Evolutionary conservation across 2,329 filamentous ascomycete species (phyloP).

Genomic region (Ilyonectria robusta): DNA sequence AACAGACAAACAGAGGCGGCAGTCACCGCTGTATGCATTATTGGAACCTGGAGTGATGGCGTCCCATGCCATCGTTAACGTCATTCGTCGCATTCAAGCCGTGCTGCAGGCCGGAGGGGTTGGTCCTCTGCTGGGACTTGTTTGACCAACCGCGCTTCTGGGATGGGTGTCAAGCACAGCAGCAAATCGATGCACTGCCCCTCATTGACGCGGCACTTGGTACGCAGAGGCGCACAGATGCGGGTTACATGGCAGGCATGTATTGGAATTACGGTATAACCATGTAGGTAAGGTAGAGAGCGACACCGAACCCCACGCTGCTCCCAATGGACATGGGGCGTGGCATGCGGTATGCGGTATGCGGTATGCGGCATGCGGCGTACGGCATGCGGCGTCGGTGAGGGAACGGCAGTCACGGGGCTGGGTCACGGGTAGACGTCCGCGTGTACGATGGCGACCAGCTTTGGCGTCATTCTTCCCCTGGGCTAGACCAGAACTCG

Average conservation of each 20-base stretch:
- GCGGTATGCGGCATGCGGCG: background rate
- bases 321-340: background rate
- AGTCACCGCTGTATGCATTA: slow-evolving; percentile 12
- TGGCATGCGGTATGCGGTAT: background rate
- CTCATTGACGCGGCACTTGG: background rate
- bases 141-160: slow-evolving; percentile 4
- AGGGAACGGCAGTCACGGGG: slow-evolving; percentile 23
- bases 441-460: slow-evolving; percentile 16
- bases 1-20: background rate
- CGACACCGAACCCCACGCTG: background rate
- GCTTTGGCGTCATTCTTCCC: background rate
- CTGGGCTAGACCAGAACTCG: background rate
- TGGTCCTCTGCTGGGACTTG: slow-evolving; percentile 2
- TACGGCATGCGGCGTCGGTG: slow-evolving; percentile 22
- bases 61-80: slow-evolving; percentile 2
- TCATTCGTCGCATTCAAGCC: slow-evolving; percentile 7
- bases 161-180: slow-evolving; percentile 6
- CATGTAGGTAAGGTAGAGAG: background rate
- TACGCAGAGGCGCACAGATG: background rate
- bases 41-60: background rate
- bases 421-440: slow-evolving; percentile 23
- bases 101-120: background rate
- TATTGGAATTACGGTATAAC: background rate
- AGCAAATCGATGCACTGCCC: background rate
- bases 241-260: background rate